A percentile compares a stretch with the other conserved stretches of the same genome.
Evolutionary conservation across 2,329 filamentous ascomycete species (phyloP).

Genomic region (Celoporthe dispersa): DNA sequence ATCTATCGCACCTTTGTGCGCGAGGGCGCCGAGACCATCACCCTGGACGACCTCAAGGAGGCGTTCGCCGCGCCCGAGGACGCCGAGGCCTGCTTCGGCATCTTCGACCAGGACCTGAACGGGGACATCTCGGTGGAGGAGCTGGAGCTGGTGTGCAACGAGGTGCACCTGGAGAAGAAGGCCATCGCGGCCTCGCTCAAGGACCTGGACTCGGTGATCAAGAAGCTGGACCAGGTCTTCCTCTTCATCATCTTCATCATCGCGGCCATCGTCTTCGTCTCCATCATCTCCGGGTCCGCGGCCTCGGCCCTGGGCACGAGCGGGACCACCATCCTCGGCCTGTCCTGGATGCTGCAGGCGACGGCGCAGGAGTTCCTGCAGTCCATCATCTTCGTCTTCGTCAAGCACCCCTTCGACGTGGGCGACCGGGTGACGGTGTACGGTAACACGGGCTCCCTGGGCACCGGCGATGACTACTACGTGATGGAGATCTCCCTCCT

Average conservation of each 20-base stretch:
- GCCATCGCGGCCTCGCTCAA: conserved; percentile 94
- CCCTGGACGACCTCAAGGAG: conserved; percentile 74
- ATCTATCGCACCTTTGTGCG: conserved; percentile 84
- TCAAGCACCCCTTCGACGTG: conserved; percentile 97
- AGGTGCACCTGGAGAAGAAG: conserved; percentile 93
- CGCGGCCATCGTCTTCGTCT: conserved; percentile 83
- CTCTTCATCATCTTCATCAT: conserved; percentile 84
- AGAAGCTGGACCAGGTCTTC: conserved; percentile 87
- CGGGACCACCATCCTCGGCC: conserved; percentile 82
- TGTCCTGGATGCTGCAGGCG: conserved; percentile 90
- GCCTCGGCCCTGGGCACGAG: conserved; percentile 88
- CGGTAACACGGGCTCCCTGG: conserved; percentile 79
- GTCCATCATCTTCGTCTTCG: conserved; percentile 92
- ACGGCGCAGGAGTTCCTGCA: conserved; percentile 95
- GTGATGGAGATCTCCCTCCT: conserved; percentile 92
- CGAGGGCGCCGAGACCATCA: conserved; percentile 76
- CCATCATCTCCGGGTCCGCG: conserved; percentile 87
- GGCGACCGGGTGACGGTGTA: conserved; percentile 92
- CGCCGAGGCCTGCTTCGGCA: conserved; percentile 83
- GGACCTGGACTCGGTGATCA: conserved; percentile 90
- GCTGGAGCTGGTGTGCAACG: conserved; percentile 88
- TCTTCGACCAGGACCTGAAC: conserved; percentile 97
- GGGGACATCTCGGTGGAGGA: conserved; percentile 96
- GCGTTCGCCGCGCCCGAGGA: conserved; percentile 86
- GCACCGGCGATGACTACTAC: conserved; percentile 90